Base-by-base conservation (phyloP, 345 rosid genomes). In the Brassica nigra region DNA sequence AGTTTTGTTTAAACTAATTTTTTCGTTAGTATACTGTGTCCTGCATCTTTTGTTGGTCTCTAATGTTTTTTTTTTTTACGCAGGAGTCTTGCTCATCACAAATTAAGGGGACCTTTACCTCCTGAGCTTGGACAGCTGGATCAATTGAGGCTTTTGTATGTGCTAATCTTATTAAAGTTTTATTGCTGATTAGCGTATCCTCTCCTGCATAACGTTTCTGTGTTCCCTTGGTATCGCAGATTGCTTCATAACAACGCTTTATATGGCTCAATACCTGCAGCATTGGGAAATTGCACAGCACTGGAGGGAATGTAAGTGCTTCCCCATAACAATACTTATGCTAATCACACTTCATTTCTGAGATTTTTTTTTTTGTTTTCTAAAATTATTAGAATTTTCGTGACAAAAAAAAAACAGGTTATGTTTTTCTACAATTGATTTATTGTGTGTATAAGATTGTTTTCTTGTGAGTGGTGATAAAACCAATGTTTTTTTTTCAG, bases 41-140 rank as follows among this genome's bases (percentile, higher is more conserved):
- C 29, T 55, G 73, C 68, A 78, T 78, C 73, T 36, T 64, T 57
- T 73, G 68, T 28, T n/a, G 23, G 44, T 62, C 62, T 58, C 71
- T 80, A 42, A 80, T 34, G 14, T 80, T 62, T 80, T 28, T 34
- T 80, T 28, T 34, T 58, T 58, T 61, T 34, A 28, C 52, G 61
- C 88, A 93, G 99, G 92, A 89, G 87, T 82, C 88, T 95, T 84
- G 83, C 88, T 81, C 81, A 89, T 88, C 94, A 87, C 81, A 93
- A 84, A 83, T 71, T 95, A 80, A 86, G 90, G 75, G 99, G 99
- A 73, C 83, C 94, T 62, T 80, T 95, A 78, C 85, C 99, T 36
- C 85, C 97, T 42, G 98, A 91, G 71, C 87, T 95, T 65, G 99
- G 91, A 83, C 89, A 87, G 90, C 88, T 95, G 76, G 93, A 88